A percentile compares a stretch with the other conserved stretches of the same genome.
Evolutionary conservation across 331 rosid species (phyloP).

Genomic region (Malus hybrid): DNA sequence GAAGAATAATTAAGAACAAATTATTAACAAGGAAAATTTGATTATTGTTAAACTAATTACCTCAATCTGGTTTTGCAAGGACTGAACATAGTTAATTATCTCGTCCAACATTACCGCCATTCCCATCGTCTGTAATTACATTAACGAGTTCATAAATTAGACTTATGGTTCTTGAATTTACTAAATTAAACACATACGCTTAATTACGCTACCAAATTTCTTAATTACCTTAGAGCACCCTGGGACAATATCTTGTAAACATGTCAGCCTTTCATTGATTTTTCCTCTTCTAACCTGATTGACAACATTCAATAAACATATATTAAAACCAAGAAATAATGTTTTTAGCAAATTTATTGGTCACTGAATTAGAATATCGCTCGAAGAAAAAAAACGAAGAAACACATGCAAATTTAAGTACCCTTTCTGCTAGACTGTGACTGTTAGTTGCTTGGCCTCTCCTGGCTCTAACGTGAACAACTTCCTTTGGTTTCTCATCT

Average conservation of each 20-base stretch:
- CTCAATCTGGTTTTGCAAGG: conserved; percentile 96
- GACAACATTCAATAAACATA: conserved; percentile 1
- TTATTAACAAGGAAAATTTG: no score
- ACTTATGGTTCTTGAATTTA: neutral
- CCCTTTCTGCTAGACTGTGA: conserved; percentile 99
- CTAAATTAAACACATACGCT: no score
- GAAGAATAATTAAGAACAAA: neutral
- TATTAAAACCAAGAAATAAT: neutral
- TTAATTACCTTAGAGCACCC: conserved; percentile 79
- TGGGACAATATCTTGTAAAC: conserved; percentile 89
- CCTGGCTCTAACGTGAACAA: conserved; percentile 95
- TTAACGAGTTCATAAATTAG: neutral
- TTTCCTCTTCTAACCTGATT: conserved; percentile 90
- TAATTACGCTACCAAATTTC: neutral
- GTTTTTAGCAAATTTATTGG: neutral
- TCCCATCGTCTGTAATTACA: conserved; percentile 81
- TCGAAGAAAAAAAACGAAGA: neutral
- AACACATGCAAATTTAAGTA: neutral
- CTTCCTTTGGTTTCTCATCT: conserved; percentile 60
- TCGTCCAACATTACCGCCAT: conserved; percentile 99
- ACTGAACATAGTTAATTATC: conserved; percentile 94
- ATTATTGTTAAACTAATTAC: conserved; percentile 19
- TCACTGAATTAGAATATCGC: neutral
- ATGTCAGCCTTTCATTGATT: conserved; percentile 78
- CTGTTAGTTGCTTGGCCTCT: conserved; percentile 99